Percentiles rank a stretch among this genome's conserved stretches.
These are phyloP conservation scores for Agrocybe praecox DNA, from an alignment of 768 basidiomycete species.

Conservation along the genomic window DNA sequence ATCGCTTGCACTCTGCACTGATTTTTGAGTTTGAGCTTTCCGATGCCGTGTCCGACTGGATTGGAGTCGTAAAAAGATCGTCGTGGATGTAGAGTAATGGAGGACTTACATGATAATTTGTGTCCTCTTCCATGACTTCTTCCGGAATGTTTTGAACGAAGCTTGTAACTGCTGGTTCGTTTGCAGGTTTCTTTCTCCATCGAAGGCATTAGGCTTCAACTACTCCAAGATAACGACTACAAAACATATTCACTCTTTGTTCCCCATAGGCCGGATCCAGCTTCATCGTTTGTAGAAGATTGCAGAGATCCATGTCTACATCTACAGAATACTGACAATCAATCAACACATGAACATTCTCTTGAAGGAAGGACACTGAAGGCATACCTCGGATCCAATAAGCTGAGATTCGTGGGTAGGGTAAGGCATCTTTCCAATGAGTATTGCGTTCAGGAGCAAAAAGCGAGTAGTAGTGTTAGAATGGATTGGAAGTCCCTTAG, in stretches of 20 bases:
- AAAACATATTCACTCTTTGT: conserved; percentile 28
- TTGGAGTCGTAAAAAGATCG: background rate
- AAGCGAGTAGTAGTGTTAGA: background rate
- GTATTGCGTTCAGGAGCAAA: background rate
- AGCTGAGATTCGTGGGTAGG: conserved; percentile 21
- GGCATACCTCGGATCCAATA: conserved; percentile 22
- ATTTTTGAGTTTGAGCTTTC: conserved; percentile 44
- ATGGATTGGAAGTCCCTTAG: conserved; percentile 1
- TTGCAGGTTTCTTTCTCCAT: conserved; percentile 48
- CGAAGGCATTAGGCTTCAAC: conserved; percentile 1
- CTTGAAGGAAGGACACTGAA: background rate
- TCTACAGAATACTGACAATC: conserved; percentile 15
- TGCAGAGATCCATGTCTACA: conserved; percentile 53
- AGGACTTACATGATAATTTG: conserved; percentile 39
- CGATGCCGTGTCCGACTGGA: conserved; percentile 45
- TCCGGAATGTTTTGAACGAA: conserved; percentile 27
- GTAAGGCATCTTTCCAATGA: conserved; percentile 21
- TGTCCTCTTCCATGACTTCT: conserved; percentile 51
- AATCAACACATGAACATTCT: background rate
- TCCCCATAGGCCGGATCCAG: conserved; percentile 31
- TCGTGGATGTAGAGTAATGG: background rate
- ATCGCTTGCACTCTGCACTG: conserved; percentile 22
- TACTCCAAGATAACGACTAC: conserved; percentile 4
- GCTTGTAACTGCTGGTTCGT: conserved; percentile 15
- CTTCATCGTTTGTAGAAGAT: conserved; percentile 53